phyloP scores from a whole-genome alignment of 1,284 basidiomycete genomes.

The Leucocoprinus gongylophorus region DNA sequence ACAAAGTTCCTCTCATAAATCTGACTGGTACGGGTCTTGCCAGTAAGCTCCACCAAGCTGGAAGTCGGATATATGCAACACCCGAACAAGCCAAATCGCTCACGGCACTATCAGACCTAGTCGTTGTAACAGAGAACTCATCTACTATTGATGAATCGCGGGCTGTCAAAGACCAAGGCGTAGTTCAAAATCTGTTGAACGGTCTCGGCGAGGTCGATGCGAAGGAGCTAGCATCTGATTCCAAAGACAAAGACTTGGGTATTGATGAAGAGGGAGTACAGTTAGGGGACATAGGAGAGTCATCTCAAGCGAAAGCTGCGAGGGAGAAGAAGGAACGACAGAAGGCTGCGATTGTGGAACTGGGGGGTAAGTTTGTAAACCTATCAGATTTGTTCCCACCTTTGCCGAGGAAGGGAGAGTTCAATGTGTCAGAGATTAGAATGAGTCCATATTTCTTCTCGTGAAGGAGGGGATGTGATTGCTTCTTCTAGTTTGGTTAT shows the following conservation, averaged over 20 bases:
- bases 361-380: constrained; percentile 63
- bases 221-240: constrained; percentile 16
- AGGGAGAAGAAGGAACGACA: constrained; percentile 20
- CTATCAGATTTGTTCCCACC: constrained; percentile 76
- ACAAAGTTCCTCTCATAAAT: constrained; percentile 63
- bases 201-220: constrained; percentile 18
- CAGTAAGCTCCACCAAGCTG: constrained; percentile 36
- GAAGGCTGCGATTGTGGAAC: constrained; percentile 25
- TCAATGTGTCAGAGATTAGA: constrained; percentile 83
- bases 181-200: constrained; percentile 9
- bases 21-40: constrained; percentile 33
- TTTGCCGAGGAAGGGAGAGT: constrained; percentile 81
- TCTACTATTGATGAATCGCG: constrained; percentile 20
- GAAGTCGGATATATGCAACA: constrained; percentile 37
- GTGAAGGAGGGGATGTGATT: too few relatives aligned
- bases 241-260: constrained; percentile 21
- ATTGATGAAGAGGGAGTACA: constrained; percentile 14
- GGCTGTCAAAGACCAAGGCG: constrained; percentile 12
- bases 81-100: constrained; percentile 35
- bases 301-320: constrained; percentile 19
- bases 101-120: constrained; percentile 22
- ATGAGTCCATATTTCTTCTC: constrained; percentile 89
- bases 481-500: too few relatives aligned
- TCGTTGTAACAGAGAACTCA: constrained; percentile 24
- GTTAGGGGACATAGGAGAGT: constrained; percentile 6